Conservation (phyloP, 352 stramenopile genomes). For the Phytophthora hybrid region DNA sequence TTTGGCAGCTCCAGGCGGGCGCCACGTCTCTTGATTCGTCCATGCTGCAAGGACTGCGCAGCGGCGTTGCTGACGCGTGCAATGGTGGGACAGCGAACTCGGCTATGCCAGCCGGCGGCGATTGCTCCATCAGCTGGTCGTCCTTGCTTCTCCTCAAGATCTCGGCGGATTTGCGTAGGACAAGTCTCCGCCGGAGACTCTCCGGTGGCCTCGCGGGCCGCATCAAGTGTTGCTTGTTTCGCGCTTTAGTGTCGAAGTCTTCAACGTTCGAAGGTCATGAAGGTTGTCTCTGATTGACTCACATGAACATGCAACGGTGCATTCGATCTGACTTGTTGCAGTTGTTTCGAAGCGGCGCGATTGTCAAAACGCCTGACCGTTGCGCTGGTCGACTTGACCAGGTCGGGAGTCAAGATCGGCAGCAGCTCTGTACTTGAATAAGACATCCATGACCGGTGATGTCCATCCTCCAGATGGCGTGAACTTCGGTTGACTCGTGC, state of each 20-base stretch:
- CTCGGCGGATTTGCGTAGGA: constrained; percentile 18
- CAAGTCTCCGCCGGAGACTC: no score
- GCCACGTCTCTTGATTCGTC: constrained; percentile 32
- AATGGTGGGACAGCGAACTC: constrained; percentile 24
- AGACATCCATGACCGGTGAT: background rate
- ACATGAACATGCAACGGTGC: background rate
- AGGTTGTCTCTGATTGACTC: background rate
- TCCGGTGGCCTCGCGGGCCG: background rate
- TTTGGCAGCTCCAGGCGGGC: background rate
- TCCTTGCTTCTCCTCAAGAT: constrained; percentile 31
- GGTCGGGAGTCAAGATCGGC: background rate
- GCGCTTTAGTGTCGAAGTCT: constrained; percentile 23
- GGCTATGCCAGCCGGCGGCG: constrained; percentile 17
- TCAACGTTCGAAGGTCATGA: constrained; percentile 14
- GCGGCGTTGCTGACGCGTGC: constrained; percentile 18
- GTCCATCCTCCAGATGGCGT: background rate
- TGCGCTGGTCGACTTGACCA: constrained; percentile 7
- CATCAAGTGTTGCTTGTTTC: background rate
- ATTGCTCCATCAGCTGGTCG: constrained; percentile 25
- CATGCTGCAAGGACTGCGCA: constrained; percentile 23
- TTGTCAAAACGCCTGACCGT: constrained; percentile 15
- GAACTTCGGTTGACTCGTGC: background rate
- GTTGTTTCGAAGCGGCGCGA: constrained; percentile 8
- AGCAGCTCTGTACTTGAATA: background rate
- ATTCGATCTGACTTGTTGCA: background rate